Evolutionary conservation across 2,329 filamentous ascomycete genomes (phyloP), one percentile per base, ranked within the genome.

Genomic region (Phialocephala sp.): DNA sequence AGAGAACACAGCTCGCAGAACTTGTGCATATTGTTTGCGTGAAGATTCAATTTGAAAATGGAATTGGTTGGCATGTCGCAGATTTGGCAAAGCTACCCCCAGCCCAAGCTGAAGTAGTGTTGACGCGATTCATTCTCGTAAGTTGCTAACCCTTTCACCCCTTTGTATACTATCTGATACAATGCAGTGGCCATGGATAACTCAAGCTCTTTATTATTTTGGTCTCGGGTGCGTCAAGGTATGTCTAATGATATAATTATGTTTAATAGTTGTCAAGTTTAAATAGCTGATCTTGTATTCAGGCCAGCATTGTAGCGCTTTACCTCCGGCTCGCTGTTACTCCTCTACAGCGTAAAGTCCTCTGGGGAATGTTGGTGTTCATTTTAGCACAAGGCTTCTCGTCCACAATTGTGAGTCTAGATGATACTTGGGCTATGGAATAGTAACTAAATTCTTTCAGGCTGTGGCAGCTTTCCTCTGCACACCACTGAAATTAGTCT

Each of bases 161-260:
- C 12, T 32, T 36, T n/a, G 56, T 27, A 22, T 35, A 27, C 50
- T 36, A 56, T 32, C 24, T 54, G 22, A 61, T 8, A 59, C 18
- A n/a, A 22, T 32, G 1, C 15, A 62, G 62, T 67, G 65, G 65
- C 65, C 65, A 52, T 68, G 66, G 66, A 43, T 68, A n/a, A 62
- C 63, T 18, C 63, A 68, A 36, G 32, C 54, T 39, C 52, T 67
- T n/a, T 67, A 67, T 37, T 67, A 62, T 39, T 67, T 67, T 32
- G 63, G 54, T 1, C 50, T 67, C 3, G 63, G 62, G 20, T 65
- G 41, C 43, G 58, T 65, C n/a, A 67, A 67, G 50, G 27, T 32
- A 32, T 6, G 27, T 32, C 27, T 32, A 32, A 32, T 6, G 27
- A 32, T 32, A 32, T n/a, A n/a, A n/a, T 32, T 6, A 32, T 32